These are phyloP conservation scores for Flaveria bidentis DNA, from an alignment of 129 eudicot species.

Conservation along the genomic window DNA sequence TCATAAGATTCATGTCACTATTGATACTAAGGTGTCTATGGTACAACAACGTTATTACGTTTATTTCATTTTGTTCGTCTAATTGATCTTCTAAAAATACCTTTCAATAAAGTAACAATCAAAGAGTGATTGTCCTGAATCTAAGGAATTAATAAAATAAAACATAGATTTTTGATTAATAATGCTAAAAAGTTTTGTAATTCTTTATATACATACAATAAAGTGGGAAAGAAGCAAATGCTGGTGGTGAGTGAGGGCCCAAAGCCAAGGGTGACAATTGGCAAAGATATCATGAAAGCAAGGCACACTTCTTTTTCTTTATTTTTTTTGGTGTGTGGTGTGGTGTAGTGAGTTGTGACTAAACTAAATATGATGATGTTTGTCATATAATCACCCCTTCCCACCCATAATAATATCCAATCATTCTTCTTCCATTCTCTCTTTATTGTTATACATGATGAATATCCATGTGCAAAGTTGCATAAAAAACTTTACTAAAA, in stretches of 20 bases:
- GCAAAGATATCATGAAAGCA: constrained; percentile 38
- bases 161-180: not conserved
- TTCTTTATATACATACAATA: constrained; percentile 19
- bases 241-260: constrained; percentile 38
- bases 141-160: constrained; percentile 8
- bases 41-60: too few relatives aligned
- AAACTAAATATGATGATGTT: constrained; percentile 30
- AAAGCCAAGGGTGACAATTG: constrained; percentile 31
- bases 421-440: constrained; percentile 29
- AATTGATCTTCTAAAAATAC: not conserved
- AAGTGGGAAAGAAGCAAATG: constrained; percentile 37
- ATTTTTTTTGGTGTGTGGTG: not conserved
- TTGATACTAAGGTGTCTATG: not conserved
- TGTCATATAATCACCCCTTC: constrained; percentile 33
- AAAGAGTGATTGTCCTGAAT: not conserved
- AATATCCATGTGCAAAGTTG: constrained; percentile 37
- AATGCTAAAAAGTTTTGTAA: constrained; percentile 16
- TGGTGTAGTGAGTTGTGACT: constrained; percentile 28
- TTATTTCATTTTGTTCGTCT: not conserved
- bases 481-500: constrained; percentile 4
- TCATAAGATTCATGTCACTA: not conserved
- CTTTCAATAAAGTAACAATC: not conserved
- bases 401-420: constrained; percentile 29
- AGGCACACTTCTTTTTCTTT: constrained; percentile 33
- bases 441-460: constrained; percentile 26